Evolutionary conservation across 192 early-diverging fungal genomes (phyloP).

Genomic region (Phlyctochytrium bullatum): DNA sequence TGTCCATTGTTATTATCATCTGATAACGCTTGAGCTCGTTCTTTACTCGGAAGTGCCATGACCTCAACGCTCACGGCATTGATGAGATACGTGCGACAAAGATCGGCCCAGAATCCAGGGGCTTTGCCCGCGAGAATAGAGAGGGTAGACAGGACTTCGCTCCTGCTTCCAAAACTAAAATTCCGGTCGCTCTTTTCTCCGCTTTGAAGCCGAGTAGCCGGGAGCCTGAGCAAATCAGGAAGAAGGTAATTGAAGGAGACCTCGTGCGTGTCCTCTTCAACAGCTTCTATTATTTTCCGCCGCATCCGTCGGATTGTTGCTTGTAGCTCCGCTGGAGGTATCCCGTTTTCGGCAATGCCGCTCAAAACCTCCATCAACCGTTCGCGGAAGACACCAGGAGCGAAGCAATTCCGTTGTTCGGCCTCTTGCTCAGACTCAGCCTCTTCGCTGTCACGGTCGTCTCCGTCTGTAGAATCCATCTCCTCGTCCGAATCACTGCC

Average conservation of each 20-base stretch:
- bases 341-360: constrained; percentile 16
- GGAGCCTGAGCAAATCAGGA: constrained; percentile 45
- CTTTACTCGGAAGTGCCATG: constrained; percentile 49
- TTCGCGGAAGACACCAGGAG: constrained; percentile 51
- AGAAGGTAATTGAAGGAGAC: constrained; percentile 52
- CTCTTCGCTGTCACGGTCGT: constrained; percentile 23
- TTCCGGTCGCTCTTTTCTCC: too few species aligned
- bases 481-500: constrained; percentile 31
- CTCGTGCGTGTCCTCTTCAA: constrained; percentile 68
- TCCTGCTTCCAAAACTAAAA: too few species aligned
- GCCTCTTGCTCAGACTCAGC: constrained; percentile 34
- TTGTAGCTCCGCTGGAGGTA: constrained; percentile 17
- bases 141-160: too few species aligned
- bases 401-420: constrained; percentile 51
- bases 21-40: constrained; percentile 46
- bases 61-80: constrained; percentile 57
- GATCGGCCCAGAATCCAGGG: constrained; percentile 58
- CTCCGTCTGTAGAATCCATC: constrained; percentile 24
- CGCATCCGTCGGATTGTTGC: constrained; percentile 36
- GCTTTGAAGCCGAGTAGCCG: too few species aligned
- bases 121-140: too few species aligned
- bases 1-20: constrained; percentile 41
- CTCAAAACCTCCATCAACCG: constrained; percentile 30
- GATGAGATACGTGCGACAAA: constrained; percentile 56
- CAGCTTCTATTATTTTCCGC: constrained; percentile 51